Evolutionary conservation across 208 protist genomes (phyloP), one percentile per base, ranked within the genome.

Genomic region (Plasmodiophora brassicae): DNA sequence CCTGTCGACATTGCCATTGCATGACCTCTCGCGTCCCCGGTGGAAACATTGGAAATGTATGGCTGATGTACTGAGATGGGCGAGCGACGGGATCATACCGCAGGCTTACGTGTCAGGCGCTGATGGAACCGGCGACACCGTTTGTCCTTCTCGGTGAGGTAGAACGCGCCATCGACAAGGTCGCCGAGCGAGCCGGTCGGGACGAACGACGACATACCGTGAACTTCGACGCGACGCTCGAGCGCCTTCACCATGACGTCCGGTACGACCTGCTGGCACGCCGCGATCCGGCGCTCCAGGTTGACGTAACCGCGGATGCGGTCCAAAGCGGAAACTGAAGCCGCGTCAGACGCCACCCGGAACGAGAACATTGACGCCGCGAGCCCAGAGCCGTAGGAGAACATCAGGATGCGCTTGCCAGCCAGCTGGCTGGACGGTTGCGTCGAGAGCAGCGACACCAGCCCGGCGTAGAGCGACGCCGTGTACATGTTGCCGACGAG

Each of bases 401-500:
- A 97, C 41, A 94, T 89, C 36, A 96, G 8, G 0, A 95, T 72
- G 20, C 92, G 53, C 85, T 95, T 95, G 60, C 92, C 94, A 14
- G 50, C 78, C 0, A 92, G 46, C 14, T 87, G 28, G 8, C 39
- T 45, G 10, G 78, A 72, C 36, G 89, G 20, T n/a, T n/a, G n/a
- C 22, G 28, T 72, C 45, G 54, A n/a, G 36, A 96, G 45, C 53
- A 97, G 92, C n/a, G 94, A 96, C 25, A 92, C 84, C 0, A 97
- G 88, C 60, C 92, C 93, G 32, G 88, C 85, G 86, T 97, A 97
- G 25, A 96, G 71, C 28, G 93, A 95, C 35, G 90, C 95, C 39
- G 93, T 95, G 89, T 97, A 97, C n/a, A 86, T 91, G 89, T 97
- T 97, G 84, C 96, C 96, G 0, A 94, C 41, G 84, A 95, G 83